phyloP scores from a whole-genome alignment of 352 stramenopile species.

The Thalassiosira exigua region DNA sequence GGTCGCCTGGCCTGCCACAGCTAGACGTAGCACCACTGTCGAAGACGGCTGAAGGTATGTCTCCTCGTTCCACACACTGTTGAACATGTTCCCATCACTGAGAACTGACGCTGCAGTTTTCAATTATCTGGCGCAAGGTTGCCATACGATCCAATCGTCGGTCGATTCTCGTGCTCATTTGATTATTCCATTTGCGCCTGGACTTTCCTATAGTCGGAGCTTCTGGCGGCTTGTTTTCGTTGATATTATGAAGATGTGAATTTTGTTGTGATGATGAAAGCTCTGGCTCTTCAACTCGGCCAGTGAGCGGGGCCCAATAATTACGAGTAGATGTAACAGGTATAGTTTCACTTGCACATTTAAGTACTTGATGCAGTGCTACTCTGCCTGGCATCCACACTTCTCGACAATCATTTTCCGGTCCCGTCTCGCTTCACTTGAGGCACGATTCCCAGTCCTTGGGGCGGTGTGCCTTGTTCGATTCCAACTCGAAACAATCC shows the following conservation, averaged over 20 bases:
- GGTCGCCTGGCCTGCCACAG: background rate
- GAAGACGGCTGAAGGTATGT: background rate
- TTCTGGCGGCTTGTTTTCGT: too few species aligned
- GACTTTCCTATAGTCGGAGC: background rate
- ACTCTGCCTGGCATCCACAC: background rate
- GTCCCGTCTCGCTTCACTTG: background rate
- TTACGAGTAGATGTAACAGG: too few species aligned
- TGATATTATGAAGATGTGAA: background rate
- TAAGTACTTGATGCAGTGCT: background rate
- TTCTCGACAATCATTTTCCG: background rate
- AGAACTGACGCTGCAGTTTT: background rate
- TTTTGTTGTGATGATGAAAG: background rate
- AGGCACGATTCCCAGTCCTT: background rate
- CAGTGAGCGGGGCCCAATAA: constrained; percentile 1
- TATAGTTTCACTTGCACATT: too few species aligned
- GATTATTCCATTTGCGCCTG: background rate
- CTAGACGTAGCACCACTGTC: background rate
- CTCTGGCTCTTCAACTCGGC: constrained; percentile 3
- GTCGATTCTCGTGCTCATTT: background rate
- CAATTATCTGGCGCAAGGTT: background rate
- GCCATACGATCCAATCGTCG: background rate
- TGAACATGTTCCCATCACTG: background rate
- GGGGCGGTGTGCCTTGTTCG: background rate
- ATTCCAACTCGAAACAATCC: background rate
- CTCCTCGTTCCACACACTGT: background rate